Evolutionary conservation across 2,329 filamentous ascomycete species (phyloP).

Genomic region (Pestalotiopsis sp.): DNA sequence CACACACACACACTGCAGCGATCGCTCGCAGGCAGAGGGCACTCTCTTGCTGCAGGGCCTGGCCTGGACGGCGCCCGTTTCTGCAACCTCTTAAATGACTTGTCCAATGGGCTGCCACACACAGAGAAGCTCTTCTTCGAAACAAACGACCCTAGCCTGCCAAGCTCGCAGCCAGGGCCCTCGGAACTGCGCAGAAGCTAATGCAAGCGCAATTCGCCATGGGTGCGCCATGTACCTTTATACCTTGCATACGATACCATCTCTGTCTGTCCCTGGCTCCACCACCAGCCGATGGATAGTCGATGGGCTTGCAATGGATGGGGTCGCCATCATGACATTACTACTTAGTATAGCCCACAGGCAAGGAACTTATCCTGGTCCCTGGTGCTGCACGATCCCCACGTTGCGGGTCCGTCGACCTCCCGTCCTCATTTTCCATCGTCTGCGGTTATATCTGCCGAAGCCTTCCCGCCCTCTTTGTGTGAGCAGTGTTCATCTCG

Average conservation of each 20-base stretch:
- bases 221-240: background rate
- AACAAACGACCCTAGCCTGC: slow-evolving; percentile 13
- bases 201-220: slow-evolving; percentile 8
- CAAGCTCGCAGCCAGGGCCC: slow-evolving; percentile 5
- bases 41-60: background rate
- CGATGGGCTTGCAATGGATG: no score
- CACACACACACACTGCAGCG: slow-evolving; percentile 15
- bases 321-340: slow-evolving; percentile 7
- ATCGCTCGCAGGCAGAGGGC: slow-evolving; percentile 14
- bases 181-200: slow-evolving; percentile 6
- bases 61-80: slow-evolving; percentile 3
- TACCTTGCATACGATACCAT: slow-evolving; percentile 1
- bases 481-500: background rate
- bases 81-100: slow-evolving; percentile 14
- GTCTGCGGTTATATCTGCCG: slow-evolving; percentile 13
- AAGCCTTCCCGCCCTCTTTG: background rate
- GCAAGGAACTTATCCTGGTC: slow-evolving; percentile 5
- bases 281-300: background rate
- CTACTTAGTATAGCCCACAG: slow-evolving; percentile 4
- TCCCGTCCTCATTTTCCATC: slow-evolving; percentile 8
- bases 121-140: slow-evolving; percentile 14
- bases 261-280: background rate
- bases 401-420: background rate
- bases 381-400: background rate
- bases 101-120: slow-evolving; percentile 13